Percentiles rank a stretch among this genome's conserved stretches.
phyloP scores from a whole-genome alignment of 1,284 basidiomycete species.

The Entoloma clypeatum region DNA sequence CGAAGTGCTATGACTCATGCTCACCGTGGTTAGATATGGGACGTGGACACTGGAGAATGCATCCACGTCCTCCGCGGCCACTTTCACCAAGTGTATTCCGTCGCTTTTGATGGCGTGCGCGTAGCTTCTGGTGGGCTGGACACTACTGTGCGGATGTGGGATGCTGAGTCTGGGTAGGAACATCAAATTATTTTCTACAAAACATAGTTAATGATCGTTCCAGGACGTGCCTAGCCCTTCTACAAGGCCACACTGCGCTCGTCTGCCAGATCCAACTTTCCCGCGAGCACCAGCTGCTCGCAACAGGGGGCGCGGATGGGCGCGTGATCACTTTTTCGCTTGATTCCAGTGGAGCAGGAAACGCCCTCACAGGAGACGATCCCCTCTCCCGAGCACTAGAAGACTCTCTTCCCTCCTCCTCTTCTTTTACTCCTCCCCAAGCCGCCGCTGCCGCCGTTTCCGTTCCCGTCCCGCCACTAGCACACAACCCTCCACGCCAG shows the following conservation, averaged over 20 bases:
- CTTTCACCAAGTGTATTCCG: conserved; percentile 88
- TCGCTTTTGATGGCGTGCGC: conserved; percentile 86
- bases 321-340: conserved; percentile 89
- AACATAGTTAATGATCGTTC: neutral
- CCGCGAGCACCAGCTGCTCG: conserved; percentile 51
- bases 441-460: conserved; percentile 20
- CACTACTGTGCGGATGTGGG: conserved; percentile 89
- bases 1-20: conserved; percentile 5
- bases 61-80: conserved; percentile 86
- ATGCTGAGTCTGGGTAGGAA: conserved; percentile 70
- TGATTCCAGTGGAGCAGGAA: no score
- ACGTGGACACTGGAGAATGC: conserved; percentile 83
- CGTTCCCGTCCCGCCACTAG: conserved; percentile 12
- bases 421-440: neutral
- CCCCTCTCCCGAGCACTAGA: no score
- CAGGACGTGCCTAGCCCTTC: conserved; percentile 79
- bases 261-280: conserved; percentile 92
- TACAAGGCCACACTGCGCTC: conserved; percentile 92
- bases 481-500: conserved; percentile 16
- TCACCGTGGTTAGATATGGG: conserved; percentile 61
- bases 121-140: conserved; percentile 90
- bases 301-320: conserved; percentile 92
- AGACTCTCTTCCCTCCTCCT: neutral
- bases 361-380: no score
- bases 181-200: conserved; percentile 1